These are phyloP conservation scores for Globisporangium solare DNA, from an alignment of 352 stramenopile species.

Conservation along the genomic window DNA sequence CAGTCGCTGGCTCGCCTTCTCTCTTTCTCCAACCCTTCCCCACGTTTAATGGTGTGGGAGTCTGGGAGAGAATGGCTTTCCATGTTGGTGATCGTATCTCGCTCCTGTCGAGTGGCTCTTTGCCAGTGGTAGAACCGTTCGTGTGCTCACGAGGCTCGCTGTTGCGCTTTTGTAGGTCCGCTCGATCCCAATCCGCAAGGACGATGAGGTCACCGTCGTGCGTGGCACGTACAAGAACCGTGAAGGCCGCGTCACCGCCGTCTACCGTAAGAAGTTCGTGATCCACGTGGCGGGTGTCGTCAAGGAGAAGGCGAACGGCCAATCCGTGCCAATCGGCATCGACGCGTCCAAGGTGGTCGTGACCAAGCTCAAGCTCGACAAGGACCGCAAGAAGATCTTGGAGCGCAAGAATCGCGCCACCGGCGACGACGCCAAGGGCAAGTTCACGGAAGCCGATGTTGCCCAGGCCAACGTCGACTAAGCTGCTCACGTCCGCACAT, in stretches of 20 bases:
- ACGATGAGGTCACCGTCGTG: constrained; percentile 98
- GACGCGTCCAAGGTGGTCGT: constrained; percentile 98
- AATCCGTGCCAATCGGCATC: constrained; percentile 95
- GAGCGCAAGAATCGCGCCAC: constrained; percentile 96
- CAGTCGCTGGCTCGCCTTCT: not conserved
- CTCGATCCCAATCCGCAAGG: constrained; percentile 98
- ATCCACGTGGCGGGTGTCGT: constrained; percentile 99
- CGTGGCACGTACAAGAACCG: constrained; percentile 97
- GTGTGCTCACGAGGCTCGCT: not conserved
- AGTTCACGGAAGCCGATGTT: constrained; percentile 88
- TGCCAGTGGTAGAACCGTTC: not conserved
- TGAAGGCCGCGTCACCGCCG: constrained; percentile 97
- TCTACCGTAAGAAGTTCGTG: constrained; percentile 99
- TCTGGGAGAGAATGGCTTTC: not conserved
- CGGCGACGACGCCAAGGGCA: constrained; percentile 80
- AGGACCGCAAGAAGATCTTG: constrained; percentile 98
- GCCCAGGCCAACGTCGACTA: constrained; percentile 89
- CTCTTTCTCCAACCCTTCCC: not conserved
- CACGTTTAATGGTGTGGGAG: too few species aligned
- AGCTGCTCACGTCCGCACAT: constrained; percentile 20
- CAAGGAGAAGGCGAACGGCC: constrained; percentile 98
- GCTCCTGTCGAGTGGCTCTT: not conserved
- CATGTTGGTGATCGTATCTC: constrained; percentile 7
- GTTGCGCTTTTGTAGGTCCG: constrained; percentile 68
- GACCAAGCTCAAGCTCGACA: constrained; percentile 99